These are phyloP conservation scores for Penicillium sp. DNA, from an alignment of 2,329 filamentous ascomycete genomes.

Conservation along the genomic window DNA sequence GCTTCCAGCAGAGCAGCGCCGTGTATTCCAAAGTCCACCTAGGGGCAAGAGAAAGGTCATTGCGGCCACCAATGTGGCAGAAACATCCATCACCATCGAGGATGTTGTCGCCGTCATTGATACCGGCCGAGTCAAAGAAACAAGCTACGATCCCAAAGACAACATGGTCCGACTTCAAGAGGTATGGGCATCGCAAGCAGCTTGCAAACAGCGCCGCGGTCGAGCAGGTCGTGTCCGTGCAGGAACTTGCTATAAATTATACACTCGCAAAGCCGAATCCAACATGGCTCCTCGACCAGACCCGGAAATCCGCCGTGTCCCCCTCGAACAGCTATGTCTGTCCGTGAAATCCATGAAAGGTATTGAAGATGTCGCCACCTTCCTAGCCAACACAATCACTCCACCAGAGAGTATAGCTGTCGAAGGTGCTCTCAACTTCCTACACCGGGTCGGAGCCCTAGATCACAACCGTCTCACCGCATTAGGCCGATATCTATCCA, in stretches of 20 bases:
- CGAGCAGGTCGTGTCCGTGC: constrained; percentile 90
- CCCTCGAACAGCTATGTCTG: constrained; percentile 89
- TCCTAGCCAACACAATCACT: constrained; percentile 83
- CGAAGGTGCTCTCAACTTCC: constrained; percentile 75
- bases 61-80: constrained; percentile 92
- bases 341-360: constrained; percentile 91
- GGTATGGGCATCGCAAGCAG: constrained; percentile 90
- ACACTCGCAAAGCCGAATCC: constrained; percentile 77
- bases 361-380: constrained; percentile 74
- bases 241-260: constrained; percentile 93
- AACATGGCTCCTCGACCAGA: constrained; percentile 87
- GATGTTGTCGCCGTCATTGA: constrained; percentile 97
- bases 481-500: constrained; percentile 86
- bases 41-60: constrained; percentile 85
- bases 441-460: constrained; percentile 83
- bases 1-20: constrained; percentile 81
- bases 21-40: constrained; percentile 77
- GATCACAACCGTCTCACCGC: constrained; percentile 85
- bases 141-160: constrained; percentile 84
- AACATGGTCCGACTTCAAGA: constrained; percentile 95
- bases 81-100: constrained; percentile 98
- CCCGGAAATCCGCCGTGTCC: constrained; percentile 89
- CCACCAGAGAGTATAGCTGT: constrained; percentile 84
- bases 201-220: constrained; percentile 90
- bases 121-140: constrained; percentile 93